These are phyloP conservation scores for Dillenia suffruticosa DNA, from an alignment of 164 flowering plant species.

Conservation along the genomic window DNA sequence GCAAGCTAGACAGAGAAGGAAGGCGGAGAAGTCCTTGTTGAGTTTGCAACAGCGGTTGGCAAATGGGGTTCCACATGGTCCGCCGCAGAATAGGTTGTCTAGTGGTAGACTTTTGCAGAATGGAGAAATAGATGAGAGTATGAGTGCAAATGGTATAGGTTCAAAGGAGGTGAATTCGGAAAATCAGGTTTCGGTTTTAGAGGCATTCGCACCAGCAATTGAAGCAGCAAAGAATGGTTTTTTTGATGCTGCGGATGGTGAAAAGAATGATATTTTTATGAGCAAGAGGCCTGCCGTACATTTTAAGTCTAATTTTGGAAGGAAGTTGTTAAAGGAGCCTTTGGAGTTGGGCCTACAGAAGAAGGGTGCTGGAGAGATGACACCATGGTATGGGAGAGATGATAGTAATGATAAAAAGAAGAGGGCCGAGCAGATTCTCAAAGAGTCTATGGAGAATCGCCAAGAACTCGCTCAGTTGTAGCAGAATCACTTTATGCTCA, in stretches of 20 bases:
- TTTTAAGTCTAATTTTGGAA: conserved; percentile 50
- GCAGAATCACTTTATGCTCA: conserved; percentile 20
- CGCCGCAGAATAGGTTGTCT: conserved; percentile 38
- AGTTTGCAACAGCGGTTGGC: conserved; percentile 79
- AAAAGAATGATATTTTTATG: conserved; percentile 28
- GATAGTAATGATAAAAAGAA: conserved; percentile 90
- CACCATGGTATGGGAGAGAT: conserved; percentile 39
- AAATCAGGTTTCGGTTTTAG: conserved; percentile 45
- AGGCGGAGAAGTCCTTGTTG: conserved; percentile 89
- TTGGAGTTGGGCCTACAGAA: conserved; percentile 43
- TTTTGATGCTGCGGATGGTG: conserved; percentile 40
- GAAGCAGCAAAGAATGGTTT: conserved; percentile 49
- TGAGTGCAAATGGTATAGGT: not conserved
- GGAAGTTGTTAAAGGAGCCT: conserved; percentile 49
- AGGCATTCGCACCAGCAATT: conserved; percentile 80
- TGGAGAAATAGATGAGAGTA: conserved; percentile 47
- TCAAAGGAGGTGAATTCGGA: conserved; percentile 17
- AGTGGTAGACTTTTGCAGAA: conserved; percentile 43
- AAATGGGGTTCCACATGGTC: conserved; percentile 14
- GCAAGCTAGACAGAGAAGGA: conserved; percentile 80
- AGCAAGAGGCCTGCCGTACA: conserved; percentile 51
- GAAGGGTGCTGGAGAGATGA: conserved; percentile 23
- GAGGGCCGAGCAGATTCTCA: conserved; percentile 85
- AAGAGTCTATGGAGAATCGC: conserved; percentile 73
- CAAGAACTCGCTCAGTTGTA: conserved; percentile 82